phyloP scores from a whole-genome alignment of 371 early-diverging fungal species.

The Rhizopus sp. region DNA sequence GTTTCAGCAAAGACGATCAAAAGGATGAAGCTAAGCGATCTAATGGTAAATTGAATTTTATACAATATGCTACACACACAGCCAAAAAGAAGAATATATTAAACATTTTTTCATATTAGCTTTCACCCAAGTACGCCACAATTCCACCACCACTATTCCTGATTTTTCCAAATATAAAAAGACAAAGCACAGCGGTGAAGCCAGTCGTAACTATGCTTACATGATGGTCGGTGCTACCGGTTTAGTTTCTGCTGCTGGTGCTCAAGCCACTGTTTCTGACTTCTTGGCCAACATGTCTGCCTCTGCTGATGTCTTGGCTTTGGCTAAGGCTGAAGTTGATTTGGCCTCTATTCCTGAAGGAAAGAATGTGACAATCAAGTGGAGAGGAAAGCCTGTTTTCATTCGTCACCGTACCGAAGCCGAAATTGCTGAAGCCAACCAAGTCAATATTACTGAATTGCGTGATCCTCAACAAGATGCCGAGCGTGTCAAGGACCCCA shows the following conservation, averaged over 20 bases:
- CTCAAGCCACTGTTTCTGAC: constrained; percentile 89
- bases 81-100: not conserved
- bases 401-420: constrained; percentile 93
- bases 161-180: constrained; percentile 65
- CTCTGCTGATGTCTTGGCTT: constrained; percentile 93
- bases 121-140: constrained; percentile 34
- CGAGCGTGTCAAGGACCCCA: constrained; percentile 86
- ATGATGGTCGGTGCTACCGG: constrained; percentile 93
- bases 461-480: constrained; percentile 91
- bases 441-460: constrained; percentile 72
- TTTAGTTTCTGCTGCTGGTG: constrained; percentile 78
- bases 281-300: constrained; percentile 89
- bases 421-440: constrained; percentile 91
- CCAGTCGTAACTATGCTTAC: constrained; percentile 83
- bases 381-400: constrained; percentile 98
- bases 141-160: constrained; percentile 61
- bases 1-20: constrained; percentile 18
- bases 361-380: constrained; percentile 93
- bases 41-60: constrained; percentile 20
- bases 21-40: constrained; percentile 23
- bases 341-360: constrained; percentile 90
- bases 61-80: not conserved
- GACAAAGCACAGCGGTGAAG: constrained; percentile 56
- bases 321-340: constrained; percentile 95
- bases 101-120: not conserved